These are phyloP conservation scores for Didymella lethalis DNA, from an alignment of 2,329 filamentous ascomycete genomes.

Conservation along the genomic window DNA sequence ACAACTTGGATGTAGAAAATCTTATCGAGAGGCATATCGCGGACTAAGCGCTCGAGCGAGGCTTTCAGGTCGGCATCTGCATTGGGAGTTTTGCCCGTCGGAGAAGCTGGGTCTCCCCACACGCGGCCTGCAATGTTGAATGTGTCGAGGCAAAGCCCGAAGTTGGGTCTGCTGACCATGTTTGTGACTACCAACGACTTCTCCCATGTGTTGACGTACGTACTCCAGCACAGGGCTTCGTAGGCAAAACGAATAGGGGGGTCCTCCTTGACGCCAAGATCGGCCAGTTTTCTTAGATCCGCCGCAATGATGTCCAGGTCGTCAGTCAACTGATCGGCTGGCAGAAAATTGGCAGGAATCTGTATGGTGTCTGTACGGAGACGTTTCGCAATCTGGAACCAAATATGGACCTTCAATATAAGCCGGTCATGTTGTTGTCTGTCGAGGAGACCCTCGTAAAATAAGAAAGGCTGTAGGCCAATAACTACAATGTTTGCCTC, in stretches of 20 bases:
- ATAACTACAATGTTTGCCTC: slow-evolving; percentile 4
- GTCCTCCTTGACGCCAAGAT: neutral
- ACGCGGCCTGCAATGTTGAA: slow-evolving; percentile 4
- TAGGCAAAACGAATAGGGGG: slow-evolving; percentile 6
- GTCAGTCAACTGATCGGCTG: slow-evolving; percentile 7
- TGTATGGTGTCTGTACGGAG: slow-evolving; percentile 13
- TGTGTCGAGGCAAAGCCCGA: slow-evolving; percentile 16
- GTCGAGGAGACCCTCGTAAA: slow-evolving; percentile 16
- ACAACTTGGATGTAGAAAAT: slow-evolving; percentile 17
- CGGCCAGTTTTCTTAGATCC: neutral
- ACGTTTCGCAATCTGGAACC: slow-evolving; percentile 15
- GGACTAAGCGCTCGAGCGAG: slow-evolving; percentile 5
- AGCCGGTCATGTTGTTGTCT: slow-evolving; percentile 12
- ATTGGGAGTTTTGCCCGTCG: slow-evolving; percentile 13
- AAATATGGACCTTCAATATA: slow-evolving; percentile 13
- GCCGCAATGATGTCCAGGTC: slow-evolving; percentile 11
- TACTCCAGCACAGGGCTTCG: slow-evolving; percentile 16
- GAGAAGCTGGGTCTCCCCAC: slow-evolving; percentile 4
- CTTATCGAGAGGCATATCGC: slow-evolving; percentile 9
- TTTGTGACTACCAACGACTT: slow-evolving; percentile 10
- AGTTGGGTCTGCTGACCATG: slow-evolving; percentile 9
- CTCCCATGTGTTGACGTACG: slow-evolving; percentile 16
- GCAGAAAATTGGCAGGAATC: slow-evolving; percentile 17
- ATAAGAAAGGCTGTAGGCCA: slow-evolving; percentile 14
- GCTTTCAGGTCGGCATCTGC: slow-evolving; percentile 12